phyloP scores from a whole-genome alignment of 2,329 filamentous ascomycete genomes.

The Scortechinia acanthostroma region DNA sequence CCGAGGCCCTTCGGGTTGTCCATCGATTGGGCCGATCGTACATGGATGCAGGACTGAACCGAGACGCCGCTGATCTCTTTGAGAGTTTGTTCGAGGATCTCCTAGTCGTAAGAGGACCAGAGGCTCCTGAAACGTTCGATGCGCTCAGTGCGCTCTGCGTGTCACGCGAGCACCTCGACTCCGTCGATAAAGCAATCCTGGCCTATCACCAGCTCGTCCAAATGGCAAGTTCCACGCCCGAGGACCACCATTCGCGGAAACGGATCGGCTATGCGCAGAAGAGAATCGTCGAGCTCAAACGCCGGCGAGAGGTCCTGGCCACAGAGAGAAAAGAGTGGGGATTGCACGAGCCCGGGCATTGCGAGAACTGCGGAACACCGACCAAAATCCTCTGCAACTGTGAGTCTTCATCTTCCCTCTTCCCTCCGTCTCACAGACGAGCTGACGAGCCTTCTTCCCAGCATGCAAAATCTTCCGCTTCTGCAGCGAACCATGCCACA shows the following conservation, averaged over 20 bases:
- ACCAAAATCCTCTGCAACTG: slow-evolving; percentile 15
- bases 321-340: slow-evolving; percentile 15
- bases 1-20: slow-evolving; percentile 14
- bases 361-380: slow-evolving; percentile 10
- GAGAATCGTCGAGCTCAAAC: slow-evolving; percentile 14
- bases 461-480: slow-evolving; percentile 17
- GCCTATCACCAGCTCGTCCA: slow-evolving; percentile 16
- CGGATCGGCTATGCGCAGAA: slow-evolving; percentile 15
- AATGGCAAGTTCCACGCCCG: slow-evolving; percentile 12
- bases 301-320: slow-evolving; percentile 13
- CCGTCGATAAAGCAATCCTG: slow-evolving; percentile 15
- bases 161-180: slow-evolving; percentile 15
- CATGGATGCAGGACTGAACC: slow-evolving; percentile 16
- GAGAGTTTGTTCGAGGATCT: slow-evolving; percentile 15
- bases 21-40: slow-evolving; percentile 15
- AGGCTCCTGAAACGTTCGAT: slow-evolving; percentile 16
- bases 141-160: slow-evolving; percentile 18
- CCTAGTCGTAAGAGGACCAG: slow-evolving; percentile 11
- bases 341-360: slow-evolving; percentile 11
- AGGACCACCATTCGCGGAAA: slow-evolving; percentile 13
- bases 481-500: slow-evolving; percentile 15
- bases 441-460: slow-evolving; percentile 6
- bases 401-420: slow-evolving; percentile 6
- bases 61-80: slow-evolving; percentile 15
- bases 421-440: not conserved